Conservation (phyloP, 106 monocot species). For the Platanthera zijinensis region DNA sequence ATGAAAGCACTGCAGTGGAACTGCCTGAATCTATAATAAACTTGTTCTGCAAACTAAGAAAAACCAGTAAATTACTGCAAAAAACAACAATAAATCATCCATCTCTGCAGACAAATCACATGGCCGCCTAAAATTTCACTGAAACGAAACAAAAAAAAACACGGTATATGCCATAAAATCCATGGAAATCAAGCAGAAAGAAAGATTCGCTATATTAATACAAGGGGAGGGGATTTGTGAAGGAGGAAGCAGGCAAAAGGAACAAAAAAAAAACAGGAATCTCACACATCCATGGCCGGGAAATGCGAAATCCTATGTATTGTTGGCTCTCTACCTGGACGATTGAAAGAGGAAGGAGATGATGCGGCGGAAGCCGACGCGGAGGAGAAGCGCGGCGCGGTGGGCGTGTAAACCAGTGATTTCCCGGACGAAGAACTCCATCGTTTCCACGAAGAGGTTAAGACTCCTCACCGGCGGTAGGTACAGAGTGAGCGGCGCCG, state of each 20-base stretch:
- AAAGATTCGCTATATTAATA: background rate
- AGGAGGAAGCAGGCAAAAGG: background rate
- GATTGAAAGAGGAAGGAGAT: slow-evolving; percentile 24
- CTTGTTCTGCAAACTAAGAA: too few species aligned
- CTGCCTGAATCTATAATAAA: too few species aligned
- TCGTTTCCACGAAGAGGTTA: slow-evolving; percentile 54
- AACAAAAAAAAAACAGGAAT: background rate
- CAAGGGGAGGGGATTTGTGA: background rate
- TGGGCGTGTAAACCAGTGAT: slow-evolving; percentile 14
- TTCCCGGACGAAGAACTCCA: slow-evolving; percentile 46
- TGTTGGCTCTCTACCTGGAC: background rate
- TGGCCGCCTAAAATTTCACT: too few species aligned
- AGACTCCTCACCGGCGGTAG: slow-evolving; percentile 77
- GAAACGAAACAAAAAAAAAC: too few species aligned
- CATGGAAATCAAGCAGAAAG: background rate
- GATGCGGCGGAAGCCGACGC: slow-evolving; percentile 43
- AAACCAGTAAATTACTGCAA: too few species aligned
- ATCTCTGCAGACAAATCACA: too few species aligned
- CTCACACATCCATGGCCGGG: background rate
- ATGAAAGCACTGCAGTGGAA: too few species aligned
- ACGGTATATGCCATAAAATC: too few species aligned
- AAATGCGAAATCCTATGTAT: background rate
- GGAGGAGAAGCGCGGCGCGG: slow-evolving; percentile 27
- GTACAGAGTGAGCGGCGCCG: slow-evolving; percentile 82
- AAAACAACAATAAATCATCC: too few species aligned